phyloP scores from a whole-genome alignment of 441 rosid genomes.

The Croton laevigatus region DNA sequence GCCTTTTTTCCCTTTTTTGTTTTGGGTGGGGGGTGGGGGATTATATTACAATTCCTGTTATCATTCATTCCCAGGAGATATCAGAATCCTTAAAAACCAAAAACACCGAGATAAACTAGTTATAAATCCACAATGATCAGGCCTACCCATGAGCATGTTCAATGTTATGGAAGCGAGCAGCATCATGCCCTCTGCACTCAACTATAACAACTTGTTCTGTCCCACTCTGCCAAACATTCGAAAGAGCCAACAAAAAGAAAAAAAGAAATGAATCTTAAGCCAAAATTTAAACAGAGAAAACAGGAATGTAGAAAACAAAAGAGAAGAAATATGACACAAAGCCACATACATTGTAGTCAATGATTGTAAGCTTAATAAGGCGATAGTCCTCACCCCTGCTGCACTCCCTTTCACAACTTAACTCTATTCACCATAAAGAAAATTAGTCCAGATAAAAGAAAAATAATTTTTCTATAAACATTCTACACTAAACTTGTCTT shows the following conservation, averaged over 20 bases:
- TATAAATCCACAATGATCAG: slow-evolving; percentile 2
- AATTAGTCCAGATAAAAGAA: slow-evolving; percentile 3
- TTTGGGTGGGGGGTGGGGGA: too few relatives aligned
- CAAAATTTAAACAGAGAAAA: not conserved
- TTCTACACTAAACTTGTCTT: not conserved
- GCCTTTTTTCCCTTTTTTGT: too few relatives aligned
- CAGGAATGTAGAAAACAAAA: not conserved
- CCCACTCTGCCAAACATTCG: slow-evolving; percentile 45
- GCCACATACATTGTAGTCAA: slow-evolving; percentile 56
- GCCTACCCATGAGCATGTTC: slow-evolving; percentile 90
- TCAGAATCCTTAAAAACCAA: too few relatives aligned
- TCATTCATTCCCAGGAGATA: too few relatives aligned
- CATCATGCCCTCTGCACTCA: slow-evolving; percentile 95
- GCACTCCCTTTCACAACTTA: slow-evolving; percentile 91
- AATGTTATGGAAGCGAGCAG: slow-evolving; percentile 69
- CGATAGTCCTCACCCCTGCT: slow-evolving; percentile 94
- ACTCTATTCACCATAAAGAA: slow-evolving; percentile 37
- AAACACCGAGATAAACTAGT: not conserved
- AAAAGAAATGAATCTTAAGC: not conserved
- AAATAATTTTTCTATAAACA: not conserved
- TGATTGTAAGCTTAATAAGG: slow-evolving; percentile 76
- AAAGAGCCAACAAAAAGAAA: not conserved
- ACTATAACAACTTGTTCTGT: slow-evolving; percentile 72
- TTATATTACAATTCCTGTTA: too few relatives aligned
- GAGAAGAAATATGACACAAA: not conserved